Evolutionary conservation across 148 eudicot species (phyloP), one percentile per base, ranked within the genome.

Genomic region (Chenopodium album): DNA sequence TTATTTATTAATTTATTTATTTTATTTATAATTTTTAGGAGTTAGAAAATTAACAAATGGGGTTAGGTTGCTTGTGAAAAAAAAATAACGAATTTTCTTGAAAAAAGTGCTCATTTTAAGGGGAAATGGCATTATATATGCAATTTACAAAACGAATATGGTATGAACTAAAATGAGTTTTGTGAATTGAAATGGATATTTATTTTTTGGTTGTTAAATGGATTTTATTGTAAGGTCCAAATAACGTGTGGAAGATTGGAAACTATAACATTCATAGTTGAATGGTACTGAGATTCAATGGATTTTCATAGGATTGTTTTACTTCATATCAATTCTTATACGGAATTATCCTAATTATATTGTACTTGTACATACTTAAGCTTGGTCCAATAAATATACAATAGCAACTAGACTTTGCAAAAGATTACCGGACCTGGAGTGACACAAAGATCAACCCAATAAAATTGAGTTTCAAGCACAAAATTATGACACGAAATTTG

Each of bases 101-200:
- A 64, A 48, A 63, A 82, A 80, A 71, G 71, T 73, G 70, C 44
- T 79, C 29, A 34, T 65, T 37, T 68, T 80, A 59, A 78, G 87
- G 90, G 87, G 87, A 76, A 69, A 73, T 77, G 47, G 81, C 87
- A 87, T 72, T 85, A 77, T 71, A 79, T 12, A 37, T 73, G 82
- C 81, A 81, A 12, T 77, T 41, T 0, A 52, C 2, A 1, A 66
- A 31, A 64, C 44, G 81, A 80, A 22, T 78, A 46, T 66, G 23
- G 44, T 28, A 78, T 31, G 23, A 76, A 46, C 1, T 17, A 28
- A 67, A 67, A 62, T 26, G 75, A 54, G 77, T 77, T 77, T 71
- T 47, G 32, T 77, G 41, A 54, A n/a, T 56, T n/a, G 22, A 26
- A 65, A 16, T 65, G 47, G 47, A 22, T 34, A 11, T 28, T 68